Conservation (phyloP, 352 stramenopile species). For the Aphanomyces astaci region DNA sequence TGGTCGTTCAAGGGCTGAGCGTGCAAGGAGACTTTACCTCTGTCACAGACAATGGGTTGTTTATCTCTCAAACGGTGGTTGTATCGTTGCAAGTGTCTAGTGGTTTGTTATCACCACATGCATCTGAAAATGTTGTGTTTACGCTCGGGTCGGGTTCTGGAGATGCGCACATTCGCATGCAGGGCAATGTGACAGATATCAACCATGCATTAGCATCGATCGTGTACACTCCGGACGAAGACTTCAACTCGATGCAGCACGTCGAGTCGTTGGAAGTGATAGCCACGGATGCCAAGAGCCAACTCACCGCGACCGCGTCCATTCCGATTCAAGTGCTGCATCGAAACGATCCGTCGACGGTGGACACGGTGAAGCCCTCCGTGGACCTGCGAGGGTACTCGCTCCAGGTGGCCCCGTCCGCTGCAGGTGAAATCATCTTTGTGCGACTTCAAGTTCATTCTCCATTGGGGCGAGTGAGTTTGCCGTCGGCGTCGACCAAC, state of each 20-base stretch:
- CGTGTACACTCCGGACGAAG: conserved; percentile 50
- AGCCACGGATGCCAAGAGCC: conserved; percentile 3
- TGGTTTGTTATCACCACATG: no score
- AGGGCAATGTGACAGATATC: conserved; percentile 41
- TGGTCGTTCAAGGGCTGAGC: neutral
- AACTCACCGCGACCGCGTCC: neutral
- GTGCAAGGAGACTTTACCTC: conserved; percentile 9
- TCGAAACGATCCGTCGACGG: conserved; percentile 6
- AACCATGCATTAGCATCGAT: conserved; percentile 71
- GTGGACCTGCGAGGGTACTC: conserved; percentile 12
- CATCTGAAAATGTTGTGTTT: conserved; percentile 15
- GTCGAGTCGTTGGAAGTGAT: conserved; percentile 38
- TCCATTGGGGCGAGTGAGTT: conserved; percentile 37
- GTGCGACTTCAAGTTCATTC: conserved; percentile 45
- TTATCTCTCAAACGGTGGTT: neutral
- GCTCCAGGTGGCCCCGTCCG: neutral
- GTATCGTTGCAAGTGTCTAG: neutral
- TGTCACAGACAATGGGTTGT: neutral
- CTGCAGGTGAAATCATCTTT: conserved; percentile 29
- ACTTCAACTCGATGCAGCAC: conserved; percentile 69
- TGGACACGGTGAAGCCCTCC: neutral
- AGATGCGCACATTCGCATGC: conserved; percentile 54
- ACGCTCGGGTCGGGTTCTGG: neutral
- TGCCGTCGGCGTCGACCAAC: conserved; percentile 28
- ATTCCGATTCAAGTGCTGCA: conserved; percentile 1